Base-by-base conservation (phyloP, 2,329 filamentous ascomycete genomes). In the Cryphonectria nitschkei region DNA sequence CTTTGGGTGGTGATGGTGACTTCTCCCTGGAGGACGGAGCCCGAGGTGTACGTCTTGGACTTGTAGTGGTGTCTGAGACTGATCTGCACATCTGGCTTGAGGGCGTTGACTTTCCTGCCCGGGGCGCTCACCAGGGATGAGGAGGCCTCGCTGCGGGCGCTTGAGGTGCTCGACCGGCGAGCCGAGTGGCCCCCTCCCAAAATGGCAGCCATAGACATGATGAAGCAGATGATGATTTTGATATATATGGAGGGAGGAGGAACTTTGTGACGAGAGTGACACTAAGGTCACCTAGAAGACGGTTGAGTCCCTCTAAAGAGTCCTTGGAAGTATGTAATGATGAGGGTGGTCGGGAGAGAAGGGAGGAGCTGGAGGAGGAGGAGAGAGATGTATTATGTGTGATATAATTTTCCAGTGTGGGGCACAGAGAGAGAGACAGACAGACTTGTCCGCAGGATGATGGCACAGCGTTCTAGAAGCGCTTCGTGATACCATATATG, bases 21-120 rank as follows among this genome's bases (percentile, higher is more conserved):
- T 58, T 83, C 79, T 68, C 87, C 87, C 13, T 81, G 79, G 65
- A 89, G 80, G 72, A 82, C 78, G 19, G 86, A 86, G n/a, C 83
- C 82, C 0, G 87, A 85, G 5, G 85, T 87, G 78, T 89, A 89
- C 63, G 88, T 82, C 77, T 86, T 87, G 76, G 85, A 83, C 73
- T 75, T 82, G 78, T 83, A 88, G 80, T 89, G 85, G 77, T 85
- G 82, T 75, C 86, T 81, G 67, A 89, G 81, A 67, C 82, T 79
- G 77, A 89, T 80, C 60, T 81, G 80, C 75, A 89, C 82, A 75
- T 77, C 80, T 52, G 83, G 76, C 75, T 79, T 82, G 68, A 76
- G 77, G 9, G 70, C 62, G 39, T 68, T 66, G 39, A 50, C 39
- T 14, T 34, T 65, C 64, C 67, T 75, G 50, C 68, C 71, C 39